Percentiles rank a stretch among this genome's conserved stretches.
Conservation (phyloP, 495 filamentous ascomycete species). For the Talaromyces borbonicus region DNA sequence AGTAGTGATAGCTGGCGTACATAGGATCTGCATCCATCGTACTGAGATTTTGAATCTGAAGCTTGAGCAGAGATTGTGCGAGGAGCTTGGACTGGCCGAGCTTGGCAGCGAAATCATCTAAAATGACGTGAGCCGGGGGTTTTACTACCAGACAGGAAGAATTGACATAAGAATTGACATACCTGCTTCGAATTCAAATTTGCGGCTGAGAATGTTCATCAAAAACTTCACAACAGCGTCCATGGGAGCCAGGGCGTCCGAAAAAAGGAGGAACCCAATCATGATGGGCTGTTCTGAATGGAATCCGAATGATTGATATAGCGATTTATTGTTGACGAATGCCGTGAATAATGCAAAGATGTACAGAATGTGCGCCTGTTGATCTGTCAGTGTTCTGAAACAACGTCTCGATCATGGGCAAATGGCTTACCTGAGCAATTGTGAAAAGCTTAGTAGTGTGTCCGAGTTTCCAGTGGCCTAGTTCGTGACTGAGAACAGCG, state of each 20-base stretch:
- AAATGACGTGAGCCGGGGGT: too few species aligned
- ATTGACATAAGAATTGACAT: constrained; percentile 17
- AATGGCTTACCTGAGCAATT: constrained; percentile 67
- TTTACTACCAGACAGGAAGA: too few species aligned
- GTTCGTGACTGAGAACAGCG: constrained; percentile 87
- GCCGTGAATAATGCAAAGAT: constrained; percentile 93
- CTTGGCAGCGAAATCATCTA: constrained; percentile 70
- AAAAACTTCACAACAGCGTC: constrained; percentile 85
- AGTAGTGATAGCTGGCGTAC: constrained; percentile 97
- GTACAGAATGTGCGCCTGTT: constrained; percentile 79
- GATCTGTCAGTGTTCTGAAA: constrained; percentile 14
- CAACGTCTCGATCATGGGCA: not conserved
- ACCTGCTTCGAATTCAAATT: constrained; percentile 93
- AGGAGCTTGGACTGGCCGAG: constrained; percentile 84
- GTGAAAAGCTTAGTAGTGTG: constrained; percentile 89
- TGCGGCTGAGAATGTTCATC: constrained; percentile 91
- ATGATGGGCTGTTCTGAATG: constrained; percentile 77
- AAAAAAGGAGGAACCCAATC: constrained; percentile 94
- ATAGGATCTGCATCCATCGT: constrained; percentile 98
- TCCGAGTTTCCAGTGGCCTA: constrained; percentile 92
- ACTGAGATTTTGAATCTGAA: constrained; percentile 95
- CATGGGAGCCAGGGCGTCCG: constrained; percentile 82
- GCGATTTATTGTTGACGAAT: constrained; percentile 88
- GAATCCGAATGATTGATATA: constrained; percentile 90
- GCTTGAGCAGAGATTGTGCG: constrained; percentile 81